Evolutionary conservation across 495 filamentous ascomycete species (phyloP), one percentile per base, ranked within the genome.

Genomic region (Patellaria atrata): DNA sequence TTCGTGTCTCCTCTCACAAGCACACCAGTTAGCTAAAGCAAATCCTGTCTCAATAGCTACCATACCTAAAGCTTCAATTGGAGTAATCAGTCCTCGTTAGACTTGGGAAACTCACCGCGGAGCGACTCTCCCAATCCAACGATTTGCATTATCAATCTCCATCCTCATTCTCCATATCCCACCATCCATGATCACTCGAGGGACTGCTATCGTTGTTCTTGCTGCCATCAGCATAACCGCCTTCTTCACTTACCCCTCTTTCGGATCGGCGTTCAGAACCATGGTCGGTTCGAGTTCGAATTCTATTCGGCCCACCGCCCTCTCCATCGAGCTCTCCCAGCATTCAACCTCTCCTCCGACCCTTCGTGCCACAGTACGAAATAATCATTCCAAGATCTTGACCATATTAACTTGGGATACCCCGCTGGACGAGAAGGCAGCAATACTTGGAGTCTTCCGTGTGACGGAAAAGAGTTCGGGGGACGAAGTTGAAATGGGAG

Each of bases 351-450:
- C 18, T 16, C 46, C 46, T 6, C 38, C 41, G 3, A 34, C 33
- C 0, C 22, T 50, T 7, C 37, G 31, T 5, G 35, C 45, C 15
- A 50, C 46, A 10, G 33, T 50, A 13, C 30, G 37, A 12, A 50
- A 50, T 27, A 32, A 17, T 30, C 2, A 23, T 21, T 29, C 33
- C 4, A 29, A 33, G 17, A 38, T 38, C 8, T 45, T 38, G 23
- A 50, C 46, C 2, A 16, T 50, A 21, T 27, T 50, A 27, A 38
- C 39, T 31, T 50, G 46, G 46, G 35, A 30, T 24, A 45, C 41
- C 7, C 46, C 46, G 2, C 31, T 50, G 2, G 46, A 50, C 23
- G 17, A 29, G 1, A 28, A 41, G 23, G 46, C 46, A 5, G 12
- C 23, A 5, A 45, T 45, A 20, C 29, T 45, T 1, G 46, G 42